These are phyloP conservation scores for Pleurotus salmoneostramineus DNA, from an alignment of 768 basidiomycete species.

Conservation along the genomic window DNA sequence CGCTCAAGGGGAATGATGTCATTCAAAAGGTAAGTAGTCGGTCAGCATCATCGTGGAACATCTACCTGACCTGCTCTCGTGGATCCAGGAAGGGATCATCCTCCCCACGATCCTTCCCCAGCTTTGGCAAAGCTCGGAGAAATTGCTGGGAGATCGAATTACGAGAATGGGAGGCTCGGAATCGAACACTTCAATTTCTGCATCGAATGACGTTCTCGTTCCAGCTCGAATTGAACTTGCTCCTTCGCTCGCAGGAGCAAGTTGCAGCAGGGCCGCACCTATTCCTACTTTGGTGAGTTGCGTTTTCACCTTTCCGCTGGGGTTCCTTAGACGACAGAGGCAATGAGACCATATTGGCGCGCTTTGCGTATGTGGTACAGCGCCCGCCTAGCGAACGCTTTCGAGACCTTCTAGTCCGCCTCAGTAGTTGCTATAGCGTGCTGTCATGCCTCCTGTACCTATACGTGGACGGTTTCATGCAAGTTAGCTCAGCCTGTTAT, in stretches of 20 bases:
- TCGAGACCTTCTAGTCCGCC: constrained; percentile 3
- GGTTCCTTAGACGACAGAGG: background rate
- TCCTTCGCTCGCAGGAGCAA: background rate
- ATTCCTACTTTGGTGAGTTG: constrained; percentile 1
- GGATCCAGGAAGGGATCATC: constrained; percentile 1
- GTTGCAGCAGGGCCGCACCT: background rate
- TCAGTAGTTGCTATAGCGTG: constrained; percentile 5
- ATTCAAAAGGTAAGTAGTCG: background rate
- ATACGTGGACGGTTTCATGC: background rate
- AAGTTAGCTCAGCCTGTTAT: background rate
- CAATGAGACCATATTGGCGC: constrained; percentile 5
- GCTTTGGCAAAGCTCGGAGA: background rate
- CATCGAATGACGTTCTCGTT: background rate
- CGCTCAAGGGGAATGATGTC: background rate
- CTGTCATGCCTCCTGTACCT: constrained; percentile 4
- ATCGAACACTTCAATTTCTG: background rate
- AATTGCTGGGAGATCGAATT: background rate
- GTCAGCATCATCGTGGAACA: too few relatives aligned
- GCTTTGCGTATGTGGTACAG: background rate
- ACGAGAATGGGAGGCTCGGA: background rate
- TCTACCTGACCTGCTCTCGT: background rate
- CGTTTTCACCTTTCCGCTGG: background rate
- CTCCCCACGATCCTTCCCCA: background rate
- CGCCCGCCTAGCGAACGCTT: background rate
- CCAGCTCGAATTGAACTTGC: background rate